These are phyloP conservation scores for Alternaria postmessia DNA, from an alignment of 2,329 filamentous ascomycete genomes.

Conservation along the genomic window DNA sequence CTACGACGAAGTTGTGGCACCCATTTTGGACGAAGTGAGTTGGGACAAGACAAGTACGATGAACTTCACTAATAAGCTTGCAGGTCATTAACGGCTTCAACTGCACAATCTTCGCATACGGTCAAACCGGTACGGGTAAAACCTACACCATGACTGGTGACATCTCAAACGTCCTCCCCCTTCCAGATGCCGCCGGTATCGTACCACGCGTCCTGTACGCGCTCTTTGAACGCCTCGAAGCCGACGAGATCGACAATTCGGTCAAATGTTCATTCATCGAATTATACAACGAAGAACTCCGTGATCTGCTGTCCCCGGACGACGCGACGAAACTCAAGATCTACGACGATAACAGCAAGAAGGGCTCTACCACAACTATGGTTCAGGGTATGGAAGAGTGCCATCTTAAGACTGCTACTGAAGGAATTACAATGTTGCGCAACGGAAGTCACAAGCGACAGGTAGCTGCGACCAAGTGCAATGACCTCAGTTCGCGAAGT, in stretches of 20 bases:
- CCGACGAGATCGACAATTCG: constrained; percentile 78
- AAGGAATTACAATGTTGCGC: constrained; percentile 88
- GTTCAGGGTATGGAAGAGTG: constrained; percentile 99
- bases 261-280: constrained; percentile 99
- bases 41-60: neutral
- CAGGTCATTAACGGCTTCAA: constrained; percentile 95
- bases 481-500: constrained; percentile 94
- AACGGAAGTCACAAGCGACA: constrained; percentile 92
- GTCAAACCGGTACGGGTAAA: constrained; percentile 96
- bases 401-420: constrained; percentile 83
- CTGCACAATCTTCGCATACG: constrained; percentile 98
- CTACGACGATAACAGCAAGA: constrained; percentile 85
- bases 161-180: constrained; percentile 87
- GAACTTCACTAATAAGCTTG: too few relatives aligned
- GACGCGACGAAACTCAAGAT: constrained; percentile 91
- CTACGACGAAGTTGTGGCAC: constrained; percentile 93
- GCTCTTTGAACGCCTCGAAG: constrained; percentile 84
- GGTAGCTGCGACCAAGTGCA: constrained; percentile 99
- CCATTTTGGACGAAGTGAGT: constrained; percentile 86
- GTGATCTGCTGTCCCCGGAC: constrained; percentile 84
- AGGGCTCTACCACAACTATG: constrained; percentile 82
- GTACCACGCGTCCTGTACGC: constrained; percentile 90
- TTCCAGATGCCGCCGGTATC: constrained; percentile 92
- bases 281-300: constrained; percentile 95
- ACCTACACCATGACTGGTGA: constrained; percentile 99